phyloP scores from a whole-genome alignment of 495 filamentous ascomycete species.

The Chaetomium fimeti region DNA sequence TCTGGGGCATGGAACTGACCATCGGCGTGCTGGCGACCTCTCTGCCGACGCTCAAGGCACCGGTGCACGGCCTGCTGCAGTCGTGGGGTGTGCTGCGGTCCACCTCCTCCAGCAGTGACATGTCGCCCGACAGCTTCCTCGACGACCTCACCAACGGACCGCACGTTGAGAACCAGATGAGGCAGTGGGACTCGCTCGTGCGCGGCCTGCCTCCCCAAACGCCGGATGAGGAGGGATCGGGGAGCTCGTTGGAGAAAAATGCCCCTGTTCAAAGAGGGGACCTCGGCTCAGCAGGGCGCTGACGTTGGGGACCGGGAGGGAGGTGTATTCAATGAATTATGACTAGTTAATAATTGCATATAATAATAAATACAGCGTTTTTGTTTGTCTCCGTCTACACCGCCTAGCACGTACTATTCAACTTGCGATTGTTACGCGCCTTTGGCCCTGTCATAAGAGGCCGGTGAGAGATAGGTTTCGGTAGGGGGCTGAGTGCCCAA shows the following conservation, averaged over 20 bases:
- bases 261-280: no score
- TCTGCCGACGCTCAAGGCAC: constrained; percentile 7
- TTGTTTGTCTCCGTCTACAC: no score
- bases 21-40: constrained; percentile 9
- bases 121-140: constrained; percentile 6
- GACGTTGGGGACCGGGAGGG: no score
- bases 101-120: not conserved
- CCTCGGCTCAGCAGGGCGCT: no score
- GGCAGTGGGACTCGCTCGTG: not conserved
- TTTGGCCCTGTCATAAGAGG: no score
- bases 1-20: constrained; percentile 16
- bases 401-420: no score
- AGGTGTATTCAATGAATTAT: no score
- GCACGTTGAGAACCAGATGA: not conserved
- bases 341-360: no score
- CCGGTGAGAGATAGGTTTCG: no score
- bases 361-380: no score
- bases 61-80: constrained; percentile 1
- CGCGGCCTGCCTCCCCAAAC: not conserved
- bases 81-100: constrained; percentile 12
- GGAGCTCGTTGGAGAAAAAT: not conserved
- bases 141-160: not conserved
- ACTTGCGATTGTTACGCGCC: no score
- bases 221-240: not conserved
- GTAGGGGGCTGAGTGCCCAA: no score